Conservation (phyloP, 2,329 filamentous ascomycete species). For the Penicillium concentricum region DNA sequence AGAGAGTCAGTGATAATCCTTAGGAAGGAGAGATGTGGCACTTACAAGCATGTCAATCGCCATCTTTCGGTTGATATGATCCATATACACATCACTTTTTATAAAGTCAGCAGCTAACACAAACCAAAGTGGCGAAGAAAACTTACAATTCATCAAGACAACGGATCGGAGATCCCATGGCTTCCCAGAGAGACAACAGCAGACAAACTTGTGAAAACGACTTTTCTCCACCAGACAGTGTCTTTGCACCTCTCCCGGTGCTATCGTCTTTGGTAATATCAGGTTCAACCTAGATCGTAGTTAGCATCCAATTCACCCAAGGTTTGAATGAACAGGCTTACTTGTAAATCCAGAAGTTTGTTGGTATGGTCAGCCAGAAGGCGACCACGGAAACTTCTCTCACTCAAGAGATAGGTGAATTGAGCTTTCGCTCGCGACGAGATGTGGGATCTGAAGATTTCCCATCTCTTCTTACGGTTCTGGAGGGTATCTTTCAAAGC, state of each 20-base stretch:
- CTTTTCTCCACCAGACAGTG: constrained; percentile 92
- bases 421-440: constrained; percentile 80
- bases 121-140: constrained; percentile 14
- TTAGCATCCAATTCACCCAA: constrained; percentile 5
- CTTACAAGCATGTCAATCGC: constrained; percentile 90
- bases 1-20: constrained; percentile 6
- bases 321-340: constrained; percentile 37
- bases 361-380: constrained; percentile 73
- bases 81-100: constrained; percentile 90
- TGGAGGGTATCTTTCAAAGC: constrained; percentile 60
- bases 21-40: constrained; percentile 20
- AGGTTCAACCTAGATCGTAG: constrained; percentile 55
- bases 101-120: background rate
- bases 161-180: constrained; percentile 91
- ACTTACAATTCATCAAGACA: constrained; percentile 88
- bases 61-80: constrained; percentile 88
- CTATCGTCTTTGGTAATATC: constrained; percentile 67
- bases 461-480: constrained; percentile 73
- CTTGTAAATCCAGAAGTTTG: constrained; percentile 74
- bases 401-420: constrained; percentile 84
- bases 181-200: constrained; percentile 90
- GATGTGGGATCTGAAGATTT: constrained; percentile 77
- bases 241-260: constrained; percentile 80
- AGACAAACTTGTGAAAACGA: constrained; percentile 97
- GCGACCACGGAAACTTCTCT: constrained; percentile 82